Base-by-base conservation (phyloP, 495 filamentous ascomycete species). In the Daldinia decipiens region DNA sequence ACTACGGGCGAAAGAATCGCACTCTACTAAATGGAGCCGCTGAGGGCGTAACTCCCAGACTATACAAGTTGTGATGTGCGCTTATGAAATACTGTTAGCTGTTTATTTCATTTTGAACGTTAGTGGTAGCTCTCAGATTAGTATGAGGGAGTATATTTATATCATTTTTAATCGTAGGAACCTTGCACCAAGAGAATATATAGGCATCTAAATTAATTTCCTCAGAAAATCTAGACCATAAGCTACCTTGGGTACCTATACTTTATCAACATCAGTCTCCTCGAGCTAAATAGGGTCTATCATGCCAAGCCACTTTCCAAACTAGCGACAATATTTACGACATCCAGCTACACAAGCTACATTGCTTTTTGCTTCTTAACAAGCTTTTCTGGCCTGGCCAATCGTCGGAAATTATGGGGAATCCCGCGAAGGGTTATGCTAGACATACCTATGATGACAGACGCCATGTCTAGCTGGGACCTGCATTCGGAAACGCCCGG, bases 1-100 rank as follows among this genome's bases (percentile, higher is more conserved):
- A 70, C 34, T 86, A 86, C 57, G 78, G 79, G 2, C 34, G 72
- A 59, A 72, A 76, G 74, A 86, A 86, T 58, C 64, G 74, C 56
- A 40, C 68, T 54, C 59, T 82, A 13, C 1, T 81, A 38, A 69
- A 54, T 27, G 73, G 72, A 3, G 73, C 75, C 1, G 12, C 71
- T 5, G 70, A 65, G 5, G 75, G 68, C 8, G 57, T 68, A 12
- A 62, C 60, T 4, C 73, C 75, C 50, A 72, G 75, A 45, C 39
- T 77, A 19, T 77, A 74, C 50, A 72, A 71, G 50, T 55, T 77
- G 7, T 77, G 53, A 70, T 9, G 26, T 13, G 24, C 24, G 12
- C 26, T 27, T 55, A 31, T 17, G 19, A 36, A 55, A 31, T 24
- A 32, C 21, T 26, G 17, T 15, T 36, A n/a, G n/a, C 12, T 51